Evolutionary conservation across 192 early-diverging fungal genomes (phyloP).

Genomic region (Coemansia sp.): DNA sequence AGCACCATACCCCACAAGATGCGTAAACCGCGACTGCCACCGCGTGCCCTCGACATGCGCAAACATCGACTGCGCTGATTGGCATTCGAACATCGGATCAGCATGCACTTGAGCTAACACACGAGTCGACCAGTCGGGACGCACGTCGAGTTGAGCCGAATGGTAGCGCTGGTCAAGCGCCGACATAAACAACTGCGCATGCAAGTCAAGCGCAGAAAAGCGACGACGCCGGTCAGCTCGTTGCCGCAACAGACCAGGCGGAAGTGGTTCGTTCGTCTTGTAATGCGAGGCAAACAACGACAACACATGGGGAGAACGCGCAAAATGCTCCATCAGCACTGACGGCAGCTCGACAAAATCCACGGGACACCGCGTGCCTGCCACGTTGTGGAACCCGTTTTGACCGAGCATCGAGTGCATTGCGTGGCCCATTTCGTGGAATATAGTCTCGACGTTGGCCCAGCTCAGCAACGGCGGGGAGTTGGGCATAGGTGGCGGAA

Average conservation of each 20-base stretch:
- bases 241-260: slow-evolving; percentile 55
- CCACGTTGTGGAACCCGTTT: slow-evolving; percentile 94
- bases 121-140: slow-evolving; percentile 41
- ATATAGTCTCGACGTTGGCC: slow-evolving; percentile 90
- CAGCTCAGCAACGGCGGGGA: slow-evolving; percentile 69
- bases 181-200: slow-evolving; percentile 88
- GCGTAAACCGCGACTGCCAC: slow-evolving; percentile 91
- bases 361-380: slow-evolving; percentile 89
- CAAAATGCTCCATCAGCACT: slow-evolving; percentile 93
- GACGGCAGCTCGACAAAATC: slow-evolving; percentile 99
- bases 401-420: slow-evolving; percentile 96
- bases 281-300: slow-evolving; percentile 74
- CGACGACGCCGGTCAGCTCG: slow-evolving; percentile 57
- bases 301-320: slow-evolving; percentile 69
- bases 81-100: slow-evolving; percentile 35
- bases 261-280: slow-evolving; percentile 64
- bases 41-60: slow-evolving; percentile 68
- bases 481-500: slow-evolving; percentile 49
- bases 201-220: slow-evolving; percentile 74
- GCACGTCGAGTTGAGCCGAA: slow-evolving; percentile 49
- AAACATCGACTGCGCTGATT: slow-evolving; percentile 60
- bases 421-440: slow-evolving; percentile 99
- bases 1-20: slow-evolving; percentile 88
- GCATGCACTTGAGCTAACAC: slow-evolving; percentile 63
- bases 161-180: slow-evolving; percentile 91